Percentiles rank a stretch among this genome's conserved stretches.
Conservation (phyloP, 352 stramenopile genomes). For the Phytophthora idaei region DNA sequence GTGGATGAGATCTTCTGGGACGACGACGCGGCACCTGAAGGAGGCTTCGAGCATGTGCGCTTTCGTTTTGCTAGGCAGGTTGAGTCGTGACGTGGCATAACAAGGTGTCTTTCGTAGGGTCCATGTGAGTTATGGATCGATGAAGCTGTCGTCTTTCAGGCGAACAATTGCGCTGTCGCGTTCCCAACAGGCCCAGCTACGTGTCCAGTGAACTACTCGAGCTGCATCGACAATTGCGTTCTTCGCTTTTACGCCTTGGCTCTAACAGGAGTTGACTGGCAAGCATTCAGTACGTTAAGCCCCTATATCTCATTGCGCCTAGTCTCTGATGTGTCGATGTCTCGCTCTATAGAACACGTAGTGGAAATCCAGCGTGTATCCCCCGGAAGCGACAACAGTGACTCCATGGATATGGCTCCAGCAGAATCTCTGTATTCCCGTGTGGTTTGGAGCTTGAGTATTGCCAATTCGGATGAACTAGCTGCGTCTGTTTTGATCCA, state of each 20-base stretch:
- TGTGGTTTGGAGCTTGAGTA: constrained; percentile 7
- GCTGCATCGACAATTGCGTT: constrained; percentile 40
- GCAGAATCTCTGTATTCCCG: constrained; percentile 1
- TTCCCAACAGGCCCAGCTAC: constrained; percentile 37
- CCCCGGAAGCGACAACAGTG: neutral
- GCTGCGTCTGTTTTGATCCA: constrained; percentile 4
- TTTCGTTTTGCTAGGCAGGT: neutral
- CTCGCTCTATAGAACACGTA: constrained; percentile 24
- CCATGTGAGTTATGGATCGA: constrained; percentile 61
- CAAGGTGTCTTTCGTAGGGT: constrained; percentile 18
- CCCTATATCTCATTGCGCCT: neutral
- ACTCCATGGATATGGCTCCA: neutral
- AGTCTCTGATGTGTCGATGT: neutral
- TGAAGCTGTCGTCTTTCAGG: constrained; percentile 32
- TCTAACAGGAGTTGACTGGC: constrained; percentile 37
- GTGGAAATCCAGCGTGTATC: constrained; percentile 11
- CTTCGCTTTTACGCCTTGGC: constrained; percentile 58
- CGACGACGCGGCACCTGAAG: constrained; percentile 26
- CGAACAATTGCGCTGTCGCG: constrained; percentile 42
- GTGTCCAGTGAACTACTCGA: constrained; percentile 53
- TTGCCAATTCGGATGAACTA: constrained; percentile 10
- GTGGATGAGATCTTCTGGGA: constrained; percentile 27
- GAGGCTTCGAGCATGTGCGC: constrained; percentile 33
- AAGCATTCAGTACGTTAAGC: constrained; percentile 43
- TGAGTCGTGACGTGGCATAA: neutral